A percentile compares a stretch with the other conserved stretches of the same genome.
Evolutionary conservation across 148 eudicot species (phyloP).

Genomic region (Persicaria tinctoria): DNA sequence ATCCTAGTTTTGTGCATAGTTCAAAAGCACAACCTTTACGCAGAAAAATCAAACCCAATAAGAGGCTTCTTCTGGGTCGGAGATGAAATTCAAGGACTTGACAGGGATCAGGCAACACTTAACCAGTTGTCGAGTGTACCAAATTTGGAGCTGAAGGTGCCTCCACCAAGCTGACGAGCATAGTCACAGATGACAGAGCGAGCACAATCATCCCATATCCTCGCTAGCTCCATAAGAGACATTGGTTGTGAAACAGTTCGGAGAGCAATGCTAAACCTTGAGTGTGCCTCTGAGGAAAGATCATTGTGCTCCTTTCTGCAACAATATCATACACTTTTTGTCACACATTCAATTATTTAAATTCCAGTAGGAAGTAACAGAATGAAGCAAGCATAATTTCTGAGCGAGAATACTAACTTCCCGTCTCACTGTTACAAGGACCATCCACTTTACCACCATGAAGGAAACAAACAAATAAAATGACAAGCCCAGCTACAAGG

Average conservation of each 20-base stretch:
- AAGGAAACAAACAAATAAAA: no score
- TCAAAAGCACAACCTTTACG: no score
- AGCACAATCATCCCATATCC: constrained; percentile 85
- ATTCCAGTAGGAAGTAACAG: not conserved
- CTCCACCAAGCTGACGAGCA: constrained; percentile 79
- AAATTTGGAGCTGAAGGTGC: constrained; percentile 85
- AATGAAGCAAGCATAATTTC: no score
- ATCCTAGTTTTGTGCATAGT: no score
- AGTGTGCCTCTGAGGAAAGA: constrained; percentile 68
- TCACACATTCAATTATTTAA: not conserved
- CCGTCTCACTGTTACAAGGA: no score
- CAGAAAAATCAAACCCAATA: no score
- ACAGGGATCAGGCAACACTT: constrained; percentile 39
- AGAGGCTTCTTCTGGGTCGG: no score
- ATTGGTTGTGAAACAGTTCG: constrained; percentile 78
- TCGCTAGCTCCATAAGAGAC: constrained; percentile 79
- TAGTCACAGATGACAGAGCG: constrained; percentile 69
- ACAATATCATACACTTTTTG: no score
- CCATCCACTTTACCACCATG: not conserved
- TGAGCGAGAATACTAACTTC: no score
- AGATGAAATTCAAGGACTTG: no score
- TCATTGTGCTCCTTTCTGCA: constrained; percentile 74
- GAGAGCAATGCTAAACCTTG: constrained; percentile 74
- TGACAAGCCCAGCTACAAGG: no score
- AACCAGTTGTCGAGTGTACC: constrained; percentile 84